Base-by-base conservation (phyloP, 2,329 filamentous ascomycete species). In the Exutisphaerella laricina region DNA sequence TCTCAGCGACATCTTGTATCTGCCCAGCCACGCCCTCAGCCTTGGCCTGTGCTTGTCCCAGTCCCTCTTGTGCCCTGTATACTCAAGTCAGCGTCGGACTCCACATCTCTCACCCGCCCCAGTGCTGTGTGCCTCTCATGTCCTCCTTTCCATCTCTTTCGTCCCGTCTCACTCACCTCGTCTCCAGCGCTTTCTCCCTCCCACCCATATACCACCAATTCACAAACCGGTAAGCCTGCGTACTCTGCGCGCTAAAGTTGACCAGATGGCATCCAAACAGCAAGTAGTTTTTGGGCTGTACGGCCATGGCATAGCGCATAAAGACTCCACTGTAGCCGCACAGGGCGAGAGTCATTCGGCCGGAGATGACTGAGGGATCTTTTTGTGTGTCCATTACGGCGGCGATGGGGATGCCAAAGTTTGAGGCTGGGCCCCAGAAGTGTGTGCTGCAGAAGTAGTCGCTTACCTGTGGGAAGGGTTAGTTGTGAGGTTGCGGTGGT, bases 191-290 rank as follows among this genome's bases (percentile, higher is more conserved):
- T 55, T 66, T 58, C 43, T 74, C 70, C 49, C 63, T 53, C 21
- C 71, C 71, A 14, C 71, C 71, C 49, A 70, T 51, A 41, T 74
- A 68, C 74, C 74, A 80, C 66, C 80, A 79, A 56, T 75, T 73
- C 50, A 79, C 49, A 59, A 78, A 83, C 41, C 79, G 70, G 66
- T 80, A 81, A 14, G 71, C 77, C 61, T 83, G 79, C 22, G 73
- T 75, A 32, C 69, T 53, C 64, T 83, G 79, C 33, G 77, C 75
- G 51, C 65, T 66, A 65, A 79, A 82, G 67, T 83, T 83, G 66
- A 81, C 72, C 48, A 77, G 66, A 65, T 83, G 79, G 69, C 79
- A 82, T 52, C 74, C 79, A 64, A 83, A 82, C 43, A 83, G 76
- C 51, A 83, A 77, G 68, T 81, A 82, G 68, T 83, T 83, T 58